A percentile compares a stretch with the other conserved stretches of the same genome.
These are phyloP conservation scores for Coemansia sp. DNA, from an alignment of 192 early-diverging fungal species.

Conservation along the genomic window DNA sequence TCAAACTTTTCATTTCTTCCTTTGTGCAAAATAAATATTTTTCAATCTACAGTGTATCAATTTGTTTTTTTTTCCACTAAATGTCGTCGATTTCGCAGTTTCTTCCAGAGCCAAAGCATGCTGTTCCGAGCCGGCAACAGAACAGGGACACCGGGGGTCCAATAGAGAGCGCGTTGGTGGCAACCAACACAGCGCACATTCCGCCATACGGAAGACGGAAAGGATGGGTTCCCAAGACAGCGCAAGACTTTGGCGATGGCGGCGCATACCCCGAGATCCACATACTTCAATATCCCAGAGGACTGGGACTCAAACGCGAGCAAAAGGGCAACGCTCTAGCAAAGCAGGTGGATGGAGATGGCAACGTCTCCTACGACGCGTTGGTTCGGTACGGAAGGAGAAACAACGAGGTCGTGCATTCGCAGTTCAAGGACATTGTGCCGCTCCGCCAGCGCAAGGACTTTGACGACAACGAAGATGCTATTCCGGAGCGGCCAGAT, in stretches of 20 bases:
- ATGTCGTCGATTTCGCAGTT: constrained; percentile 54
- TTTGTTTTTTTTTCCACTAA: background rate
- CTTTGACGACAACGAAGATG: constrained; percentile 62
- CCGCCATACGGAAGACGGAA: constrained; percentile 82
- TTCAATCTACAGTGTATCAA: constrained; percentile 1
- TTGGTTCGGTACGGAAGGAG: constrained; percentile 78
- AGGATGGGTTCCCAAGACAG: constrained; percentile 75
- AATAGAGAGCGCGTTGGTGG: background rate
- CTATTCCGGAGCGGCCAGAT: constrained; percentile 73
- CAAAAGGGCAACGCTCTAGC: constrained; percentile 62
- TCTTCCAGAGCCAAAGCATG: constrained; percentile 49
- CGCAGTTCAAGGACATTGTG: constrained; percentile 78
- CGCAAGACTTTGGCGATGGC: constrained; percentile 92
- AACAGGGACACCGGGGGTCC: background rate
- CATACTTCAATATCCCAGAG: constrained; percentile 89
- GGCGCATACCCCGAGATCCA: constrained; percentile 96
- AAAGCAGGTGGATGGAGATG: constrained; percentile 86
- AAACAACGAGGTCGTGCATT: constrained; percentile 74
- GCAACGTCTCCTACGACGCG: constrained; percentile 87
- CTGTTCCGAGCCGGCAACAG: background rate
- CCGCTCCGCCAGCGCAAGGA: constrained; percentile 69
- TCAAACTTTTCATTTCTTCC: background rate
- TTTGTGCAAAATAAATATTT: background rate
- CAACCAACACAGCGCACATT: constrained; percentile 4
- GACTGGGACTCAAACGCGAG: constrained; percentile 80